phyloP scores from a whole-genome alignment of 768 basidiomycete genomes.

The Calocybe indica region DNA sequence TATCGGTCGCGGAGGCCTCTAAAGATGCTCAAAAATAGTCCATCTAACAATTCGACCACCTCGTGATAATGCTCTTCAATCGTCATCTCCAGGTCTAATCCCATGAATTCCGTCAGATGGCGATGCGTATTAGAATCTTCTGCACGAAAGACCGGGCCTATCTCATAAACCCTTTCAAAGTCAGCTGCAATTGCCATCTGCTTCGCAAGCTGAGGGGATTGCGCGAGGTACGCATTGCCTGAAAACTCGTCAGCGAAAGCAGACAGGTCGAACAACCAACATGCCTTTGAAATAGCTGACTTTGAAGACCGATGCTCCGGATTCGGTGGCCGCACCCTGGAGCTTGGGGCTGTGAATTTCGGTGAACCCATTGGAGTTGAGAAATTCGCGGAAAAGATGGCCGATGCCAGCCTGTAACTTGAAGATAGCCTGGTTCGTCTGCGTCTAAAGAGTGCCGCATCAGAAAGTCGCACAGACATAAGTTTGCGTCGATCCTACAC shows the following conservation, averaged over 20 bases:
- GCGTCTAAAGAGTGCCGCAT: constrained; percentile 49
- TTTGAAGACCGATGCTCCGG: constrained; percentile 96
- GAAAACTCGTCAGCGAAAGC: constrained; percentile 2
- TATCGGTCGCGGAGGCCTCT: constrained; percentile 71
- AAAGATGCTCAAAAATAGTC: constrained; percentile 84
- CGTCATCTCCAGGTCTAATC: constrained; percentile 98
- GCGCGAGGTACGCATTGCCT: constrained; percentile 91
- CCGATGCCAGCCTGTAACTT: constrained; percentile 85
- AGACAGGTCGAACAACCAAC: not conserved
- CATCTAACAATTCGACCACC: constrained; percentile 88
- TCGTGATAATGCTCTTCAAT: constrained; percentile 99
- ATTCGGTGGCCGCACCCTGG: constrained; percentile 95
- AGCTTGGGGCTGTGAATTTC: constrained; percentile 99
- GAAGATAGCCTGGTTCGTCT: constrained; percentile 95
- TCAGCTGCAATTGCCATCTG: constrained; percentile 99
- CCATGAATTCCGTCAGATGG: constrained; percentile 97
- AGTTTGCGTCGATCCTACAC: constrained; percentile 43
- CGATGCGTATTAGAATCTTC: constrained; percentile 97
- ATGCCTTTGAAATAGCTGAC: constrained; percentile 95
- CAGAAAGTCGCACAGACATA: constrained; percentile 6
- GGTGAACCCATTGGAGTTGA: constrained; percentile 70
- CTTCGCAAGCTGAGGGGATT: constrained; percentile 95
- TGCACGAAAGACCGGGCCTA: constrained; percentile 94
- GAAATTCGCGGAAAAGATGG: constrained; percentile 78
- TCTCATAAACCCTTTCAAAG: constrained; percentile 97